Evolutionary conservation across 257 asterid genomes (phyloP), one percentile per base, ranked within the genome.

Genomic region (Cynanchum wilfordii): DNA sequence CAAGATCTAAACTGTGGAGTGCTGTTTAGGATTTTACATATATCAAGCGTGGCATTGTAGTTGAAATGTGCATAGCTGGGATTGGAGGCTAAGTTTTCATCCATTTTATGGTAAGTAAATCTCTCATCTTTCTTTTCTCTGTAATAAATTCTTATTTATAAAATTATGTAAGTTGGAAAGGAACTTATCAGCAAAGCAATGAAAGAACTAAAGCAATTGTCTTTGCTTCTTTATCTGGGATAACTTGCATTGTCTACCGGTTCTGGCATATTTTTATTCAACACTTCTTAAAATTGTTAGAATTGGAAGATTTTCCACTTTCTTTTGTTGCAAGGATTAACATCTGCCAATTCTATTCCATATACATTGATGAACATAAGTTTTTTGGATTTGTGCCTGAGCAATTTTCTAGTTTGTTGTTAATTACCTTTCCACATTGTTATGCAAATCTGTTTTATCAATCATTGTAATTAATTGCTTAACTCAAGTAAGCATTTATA

Each of bases 11-110:
- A 36, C 15, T 63, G 68, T 16, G 50, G 68, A 16, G 3, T 63
- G 1, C 20, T 36, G 15, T 63, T 63, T 19, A 36, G 68, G 29
- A 17, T 63, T 22, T 36, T 63, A 57, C 64, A 57, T 25, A 63
- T n/a, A 33, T 64, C 69, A 64, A 64, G 29, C 69, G n/a, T 62
- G 49, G 69, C 50, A 36, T 63, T 63, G 25, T 33, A 63, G 22
- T 16, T 63, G 24, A 63, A 64, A 64, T 36, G 69, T 27, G 9
- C 16, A 8, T 19, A 36, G 15, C 69, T 64, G 69, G 19, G 29
- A 64, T 29, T 19, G 17, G 69, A 17, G 68, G 49, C 50, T 64
- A 64, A 64, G 69, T 25, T n/a, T 64, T 64, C 17, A 17, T 33
- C 2, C 22, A 64, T 17, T 64, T 64, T 36, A 5, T 22, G 13